Evolutionary conservation across 2,329 filamentous ascomycete genomes (phyloP).

Genomic region (Chalaropsis thielavioides): DNA sequence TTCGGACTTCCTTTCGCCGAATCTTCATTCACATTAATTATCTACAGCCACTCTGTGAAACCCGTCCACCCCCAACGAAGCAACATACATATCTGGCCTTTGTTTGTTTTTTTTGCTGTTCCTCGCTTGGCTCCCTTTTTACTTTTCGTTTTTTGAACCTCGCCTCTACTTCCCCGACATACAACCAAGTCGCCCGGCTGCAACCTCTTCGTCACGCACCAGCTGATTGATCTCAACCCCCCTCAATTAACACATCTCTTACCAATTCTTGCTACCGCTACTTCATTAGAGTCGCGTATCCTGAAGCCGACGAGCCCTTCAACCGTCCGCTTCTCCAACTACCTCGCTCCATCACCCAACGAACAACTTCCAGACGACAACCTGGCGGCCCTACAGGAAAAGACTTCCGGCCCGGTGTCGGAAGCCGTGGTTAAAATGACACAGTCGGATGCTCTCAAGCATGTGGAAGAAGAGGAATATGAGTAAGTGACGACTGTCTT

Average conservation of each 20-base stretch:
- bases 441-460: constrained; percentile 48
- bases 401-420: constrained; percentile 47
- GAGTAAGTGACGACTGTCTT: constrained; percentile 37
- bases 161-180: not conserved
- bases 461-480: constrained; percentile 41
- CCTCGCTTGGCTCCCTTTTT: not conserved
- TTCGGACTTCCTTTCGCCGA: not conserved
- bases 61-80: not conserved
- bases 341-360: not conserved
- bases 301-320: not conserved
- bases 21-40: not conserved
- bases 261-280: not conserved
- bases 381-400: constrained; percentile 48
- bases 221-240: not conserved
- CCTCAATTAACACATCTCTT: not conserved
- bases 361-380: constrained; percentile 26
- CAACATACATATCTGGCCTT: not conserved
- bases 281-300: not conserved
- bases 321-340: constrained; percentile 3
- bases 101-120: not conserved
- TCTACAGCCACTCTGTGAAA: not conserved
- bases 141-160: not conserved
- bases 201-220: not conserved
- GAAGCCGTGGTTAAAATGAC: constrained; percentile 55
- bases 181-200: not conserved